Evolutionary conservation across 495 filamentous ascomycete species (phyloP), one percentile per base, ranked within the genome.

Genomic region (Acidiella bohemica): DNA sequence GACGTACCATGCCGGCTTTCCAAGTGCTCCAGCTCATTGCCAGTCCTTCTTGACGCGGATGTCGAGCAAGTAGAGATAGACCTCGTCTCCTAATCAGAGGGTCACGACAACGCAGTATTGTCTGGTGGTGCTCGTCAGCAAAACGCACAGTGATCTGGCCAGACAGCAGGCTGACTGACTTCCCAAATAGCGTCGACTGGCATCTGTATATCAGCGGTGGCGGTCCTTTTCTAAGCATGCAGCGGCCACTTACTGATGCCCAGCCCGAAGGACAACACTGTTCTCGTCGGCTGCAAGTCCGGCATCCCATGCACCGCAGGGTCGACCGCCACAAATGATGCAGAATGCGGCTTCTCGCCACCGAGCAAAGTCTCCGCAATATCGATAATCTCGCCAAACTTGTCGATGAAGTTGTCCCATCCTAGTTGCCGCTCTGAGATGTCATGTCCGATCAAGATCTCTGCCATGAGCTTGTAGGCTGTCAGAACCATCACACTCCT

Each of bases 401-500:
- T 32, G 8, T 4, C 10, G 4, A 19, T 33, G 35, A 47, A 47
- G 10, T 21, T 30, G 17, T 47, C 44, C 44, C 44, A 47, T 10
- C 44, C 44, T 1, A 47, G 32, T 22, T 47, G 36, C 5, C 38
- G 29, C 1, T 41, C 14, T 20, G 44, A 41, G 7, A 47, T 22
- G 21, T 47, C 44, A 14, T 41, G 24, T 22, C 41, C 18, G 8
- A 38, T 19, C 9, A 47, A 25, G 23, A 41, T 47, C 32, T 47
- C 44, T 14, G 37, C 38, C 3, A 47, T 30, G 5, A 36, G 28
- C 13, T 47, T 25, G 23, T 47, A 38, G 9, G 44, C 44, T 36
- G 41, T 47, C 13, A 47, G 37, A 10, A 47, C 20, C 44, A 47
- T 47, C 4, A 38, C 44, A 2, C 32, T 38, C 32, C 36, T 47